Evolutionary conservation across 2,329 filamentous ascomycete species (phyloP), one percentile per base, ranked within the genome.

Genomic region (Pestalotiopsis sp.): DNA sequence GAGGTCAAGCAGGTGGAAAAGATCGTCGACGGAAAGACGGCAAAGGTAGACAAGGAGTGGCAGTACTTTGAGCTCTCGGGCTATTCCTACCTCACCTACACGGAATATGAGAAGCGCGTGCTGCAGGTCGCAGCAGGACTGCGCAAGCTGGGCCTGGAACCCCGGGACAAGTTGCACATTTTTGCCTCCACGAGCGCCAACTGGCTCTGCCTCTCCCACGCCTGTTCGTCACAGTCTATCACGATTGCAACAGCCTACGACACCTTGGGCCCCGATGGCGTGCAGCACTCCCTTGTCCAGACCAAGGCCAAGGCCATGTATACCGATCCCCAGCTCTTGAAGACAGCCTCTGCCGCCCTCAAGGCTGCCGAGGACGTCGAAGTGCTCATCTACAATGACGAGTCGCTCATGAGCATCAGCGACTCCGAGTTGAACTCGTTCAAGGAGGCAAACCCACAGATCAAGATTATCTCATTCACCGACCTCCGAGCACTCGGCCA

Each of bases 191-290:
- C 93, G 3, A 93, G 92, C 78, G 86, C 89, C 64, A 88, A 93
- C 81, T 98, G 95, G 95, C 86, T 98, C 71, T 89, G 91, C 66
- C 89, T 92, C 74, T 92, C 94, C 60, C 93, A 97, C 78, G 87
- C 81, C 58, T 84, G 91, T 88, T 82, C 90, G 22, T 94, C 94
- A 17, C 95, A 98, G 81, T 94, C 93, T 58, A 89, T 98, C 78
- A 89, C 93, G 68, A 94, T 98, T 72, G 95, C 98, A 64, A 98
- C 95, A 59, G 94, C 94, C 64, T 98, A 98, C 81, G 94, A 98
- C 79, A 97, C 94, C 38, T 90, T 98, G 58, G 94, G 94, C 66
- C 88, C 93, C 75, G 89, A 91, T 70, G 94, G 94, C 60, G 87
- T 98, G 70, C 89, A 91, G 82, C 94, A 97, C 83, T 97, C 94